Evolutionary conservation across 805 yeast species (phyloP).

Genomic region (Ogataea trehaloabstinens): DNA sequence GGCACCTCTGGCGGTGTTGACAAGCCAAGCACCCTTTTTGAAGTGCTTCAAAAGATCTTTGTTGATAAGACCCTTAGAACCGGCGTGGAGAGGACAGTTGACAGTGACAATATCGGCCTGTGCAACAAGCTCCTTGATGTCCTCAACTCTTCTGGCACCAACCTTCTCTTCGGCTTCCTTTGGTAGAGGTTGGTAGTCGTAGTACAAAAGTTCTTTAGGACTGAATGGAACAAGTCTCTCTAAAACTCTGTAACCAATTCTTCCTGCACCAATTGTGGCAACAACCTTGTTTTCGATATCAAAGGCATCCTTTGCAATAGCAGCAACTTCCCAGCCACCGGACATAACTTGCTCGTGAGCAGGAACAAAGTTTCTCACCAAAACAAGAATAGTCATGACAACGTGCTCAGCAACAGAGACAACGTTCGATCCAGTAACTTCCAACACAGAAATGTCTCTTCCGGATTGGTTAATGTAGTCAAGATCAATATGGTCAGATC

Average conservation of each 20-base stretch:
- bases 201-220: slow-evolving; percentile 71
- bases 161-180: slow-evolving; percentile 55
- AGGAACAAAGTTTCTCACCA: slow-evolving; percentile 76
- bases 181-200: slow-evolving; percentile 70
- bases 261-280: slow-evolving; percentile 80
- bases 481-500: slow-evolving; percentile 78
- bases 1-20: slow-evolving; percentile 82
- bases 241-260: slow-evolving; percentile 75
- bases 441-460: slow-evolving; percentile 63
- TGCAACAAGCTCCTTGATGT: slow-evolving; percentile 61
- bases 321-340: slow-evolving; percentile 77
- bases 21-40: slow-evolving; percentile 71
- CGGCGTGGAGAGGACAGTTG: slow-evolving; percentile 74
- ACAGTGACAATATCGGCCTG: slow-evolving; percentile 73
- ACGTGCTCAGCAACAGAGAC: slow-evolving; percentile 81
- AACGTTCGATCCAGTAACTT: slow-evolving; percentile 82
- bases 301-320: slow-evolving; percentile 66
- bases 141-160: slow-evolving; percentile 57
- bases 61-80: slow-evolving; percentile 65
- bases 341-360: slow-evolving; percentile 65
- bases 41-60: slow-evolving; percentile 62
- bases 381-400: slow-evolving; percentile 65
- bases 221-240: slow-evolving; percentile 71
- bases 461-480: slow-evolving; percentile 59
- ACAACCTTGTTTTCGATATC: slow-evolving; percentile 75